Base-by-base conservation (phyloP, 1,139 yeast genomes). In the Pichia terricola region DNA sequence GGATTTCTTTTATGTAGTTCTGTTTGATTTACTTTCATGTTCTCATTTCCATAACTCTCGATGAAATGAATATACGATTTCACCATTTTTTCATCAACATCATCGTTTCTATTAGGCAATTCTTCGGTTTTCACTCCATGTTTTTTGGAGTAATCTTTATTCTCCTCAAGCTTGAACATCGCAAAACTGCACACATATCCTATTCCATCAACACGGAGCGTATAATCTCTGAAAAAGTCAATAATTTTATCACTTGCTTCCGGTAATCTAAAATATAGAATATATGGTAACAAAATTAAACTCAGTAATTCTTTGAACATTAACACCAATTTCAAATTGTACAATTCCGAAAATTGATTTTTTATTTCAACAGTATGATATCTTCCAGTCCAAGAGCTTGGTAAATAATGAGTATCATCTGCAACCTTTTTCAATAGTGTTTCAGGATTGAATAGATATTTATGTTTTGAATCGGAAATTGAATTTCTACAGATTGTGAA, bases 151-250 rank as follows among this genome's bases (percentile, higher is more conserved):
- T 59, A 64, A 46, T 69, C 73, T 53, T 74, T 71, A 52, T 72
- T 76, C 47, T 77, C 75, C 52, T 81, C 83, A 50, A 81, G 77
- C 54, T 85, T 84, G 63, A 91, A 94, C 79, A 86, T 84, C 3
- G 98, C 97, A 69, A 81, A 87, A 38, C 86, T 81, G 59, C 98
- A 91, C 34, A 91, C 95, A 57, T 89, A 84, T 0, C 98, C 99
- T 39, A 91, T 67, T 0, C 96, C 97, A 64, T 89, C 97, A 40
- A 89, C 87, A 60, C 89, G 94, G 10, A 88, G 79, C 9, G 95
- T 80, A 53, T 77, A 82, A 49, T 91, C 96, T 46, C 97, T 66
- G 62, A 89, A 86, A 57, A 91, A 91, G 59, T 91, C 97, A 35
- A 91, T 76, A 38, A 91, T 82, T 34, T 77, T 70, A 33, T 86